Base-by-base conservation (phyloP, 2,329 filamentous ascomycete genomes). In the Cladophialophora immunda region DNA sequence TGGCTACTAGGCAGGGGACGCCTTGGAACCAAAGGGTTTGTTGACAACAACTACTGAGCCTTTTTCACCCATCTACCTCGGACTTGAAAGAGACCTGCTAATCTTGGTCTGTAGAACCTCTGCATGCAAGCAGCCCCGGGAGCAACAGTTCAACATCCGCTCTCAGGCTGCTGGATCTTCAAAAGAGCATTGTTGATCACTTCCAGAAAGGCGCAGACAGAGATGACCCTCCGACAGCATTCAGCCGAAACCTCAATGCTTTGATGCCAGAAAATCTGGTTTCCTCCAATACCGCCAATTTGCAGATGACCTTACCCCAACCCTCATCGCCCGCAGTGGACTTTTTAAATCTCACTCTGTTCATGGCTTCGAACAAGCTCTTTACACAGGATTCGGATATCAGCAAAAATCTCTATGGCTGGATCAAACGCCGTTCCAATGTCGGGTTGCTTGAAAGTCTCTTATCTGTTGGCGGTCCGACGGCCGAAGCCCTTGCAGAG, bases 331-430 rank as follows among this genome's bases (percentile, higher is more conserved):
- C 22, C 15, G 25, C 58, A 27, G 32, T 50, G 22, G 25, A 45
- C 32, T 47, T 60, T 34, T 34, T 60, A 13, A 60, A 45, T 19
- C 25, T 50, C 8, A 22, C 38, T 30, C 19, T 53, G 25, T 60
- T 60, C 58, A 47, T 60, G 36, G 9, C 30, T 11, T 60, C 58
- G 22, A 60, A 60, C 25, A 60, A 60, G 2, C 4, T 50, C 25
- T n/a, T 41, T 41, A n/a, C 8, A 6, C 36, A 13, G 41, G 25
- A 29, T 22, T 45, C 36, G 22, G 19, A 60, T 13, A 52, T 22
- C 0, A 29, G 38, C 41, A 41, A n/a, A n/a, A 41, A 2, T 1
- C 5, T 41, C 36, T 41, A 41, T n/a, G 17, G 17, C 17, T 41
- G 36, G 36, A 19, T 41, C 17, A 15, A 41, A n/a, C 36, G 36